Percentiles rank a stretch among this genome's conserved stretches.
These are phyloP conservation scores for Rhododendron griersonianum DNA, from an alignment of 148 eudicot genomes.

Conservation along the genomic window DNA sequence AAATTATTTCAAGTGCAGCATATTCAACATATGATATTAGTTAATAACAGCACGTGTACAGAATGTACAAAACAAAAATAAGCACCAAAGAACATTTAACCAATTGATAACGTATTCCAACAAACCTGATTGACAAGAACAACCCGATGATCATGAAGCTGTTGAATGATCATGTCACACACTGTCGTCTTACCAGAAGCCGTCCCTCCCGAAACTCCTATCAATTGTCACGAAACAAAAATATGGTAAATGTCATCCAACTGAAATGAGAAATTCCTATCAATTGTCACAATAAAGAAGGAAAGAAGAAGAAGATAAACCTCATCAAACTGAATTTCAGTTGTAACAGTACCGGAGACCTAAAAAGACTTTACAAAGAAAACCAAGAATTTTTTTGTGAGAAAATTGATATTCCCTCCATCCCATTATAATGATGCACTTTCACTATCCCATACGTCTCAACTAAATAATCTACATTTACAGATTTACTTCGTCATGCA, in stretches of 20 bases:
- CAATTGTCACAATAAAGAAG: background rate
- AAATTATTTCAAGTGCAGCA: background rate
- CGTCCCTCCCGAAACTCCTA: slow-evolving; percentile 97
- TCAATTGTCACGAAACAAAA: background rate
- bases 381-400: background rate
- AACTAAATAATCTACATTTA: background rate
- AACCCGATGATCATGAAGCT: slow-evolving; percentile 96
- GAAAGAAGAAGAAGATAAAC: background rate
- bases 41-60: background rate
- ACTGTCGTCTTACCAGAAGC: slow-evolving; percentile 97
- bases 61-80: background rate
- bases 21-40: background rate
- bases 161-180: slow-evolving; percentile 95
- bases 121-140: slow-evolving; percentile 97
- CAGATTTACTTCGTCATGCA: background rate
- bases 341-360: background rate
- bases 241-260: background rate
- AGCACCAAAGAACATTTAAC: background rate
- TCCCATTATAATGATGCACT: background rate
- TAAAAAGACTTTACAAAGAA: background rate
- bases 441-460: background rate
- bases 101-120: background rate
- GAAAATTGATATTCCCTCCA: background rate
- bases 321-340: background rate
- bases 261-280: background rate